A percentile compares a stretch with the other conserved stretches of the same genome.
These are phyloP conservation scores for Cavenderia fasciculata DNA, from an alignment of 78 protist genomes.

Conservation along the genomic window DNA sequence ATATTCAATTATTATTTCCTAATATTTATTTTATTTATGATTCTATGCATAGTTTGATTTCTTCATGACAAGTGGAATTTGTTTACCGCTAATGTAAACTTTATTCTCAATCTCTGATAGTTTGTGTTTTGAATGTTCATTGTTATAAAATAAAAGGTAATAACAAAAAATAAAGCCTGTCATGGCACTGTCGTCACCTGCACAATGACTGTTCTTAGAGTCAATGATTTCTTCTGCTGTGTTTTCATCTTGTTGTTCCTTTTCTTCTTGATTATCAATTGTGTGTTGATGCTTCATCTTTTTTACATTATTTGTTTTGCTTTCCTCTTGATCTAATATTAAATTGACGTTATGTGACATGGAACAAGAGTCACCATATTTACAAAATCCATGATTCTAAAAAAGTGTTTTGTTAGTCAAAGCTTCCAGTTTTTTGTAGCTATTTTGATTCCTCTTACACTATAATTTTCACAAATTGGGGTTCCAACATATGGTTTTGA, in stretches of 20 bases:
- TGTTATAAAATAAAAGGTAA: not conserved
- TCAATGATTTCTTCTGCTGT: not conserved
- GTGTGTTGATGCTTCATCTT: not conserved
- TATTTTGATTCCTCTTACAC: constrained; percentile 5
- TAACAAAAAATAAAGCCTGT: constrained; percentile 59
- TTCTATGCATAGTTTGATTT: constrained; percentile 51
- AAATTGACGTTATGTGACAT: constrained; percentile 16
- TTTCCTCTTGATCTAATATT: constrained; percentile 28
- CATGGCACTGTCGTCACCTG: constrained; percentile 69
- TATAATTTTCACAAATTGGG: constrained; percentile 33
- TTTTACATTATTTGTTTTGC: not conserved
- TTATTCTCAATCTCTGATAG: constrained; percentile 1
- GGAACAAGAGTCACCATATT: constrained; percentile 9
- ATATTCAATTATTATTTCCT: not conserved
- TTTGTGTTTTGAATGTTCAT: no score
- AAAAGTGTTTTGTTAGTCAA: not conserved
- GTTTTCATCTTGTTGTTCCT: not conserved
- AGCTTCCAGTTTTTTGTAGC: not conserved
- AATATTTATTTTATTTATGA: not conserved
- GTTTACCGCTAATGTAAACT: constrained; percentile 39
- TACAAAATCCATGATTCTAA: constrained; percentile 72
- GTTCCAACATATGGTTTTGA: not conserved
- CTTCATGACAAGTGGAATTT: constrained; percentile 10
- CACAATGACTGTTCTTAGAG: constrained; percentile 26
- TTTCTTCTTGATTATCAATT: not conserved